A percentile compares a stretch with the other conserved stretches of the same genome.
Conservation (phyloP, 495 filamentous ascomycete species). For the Penicillium flavigenum region DNA sequence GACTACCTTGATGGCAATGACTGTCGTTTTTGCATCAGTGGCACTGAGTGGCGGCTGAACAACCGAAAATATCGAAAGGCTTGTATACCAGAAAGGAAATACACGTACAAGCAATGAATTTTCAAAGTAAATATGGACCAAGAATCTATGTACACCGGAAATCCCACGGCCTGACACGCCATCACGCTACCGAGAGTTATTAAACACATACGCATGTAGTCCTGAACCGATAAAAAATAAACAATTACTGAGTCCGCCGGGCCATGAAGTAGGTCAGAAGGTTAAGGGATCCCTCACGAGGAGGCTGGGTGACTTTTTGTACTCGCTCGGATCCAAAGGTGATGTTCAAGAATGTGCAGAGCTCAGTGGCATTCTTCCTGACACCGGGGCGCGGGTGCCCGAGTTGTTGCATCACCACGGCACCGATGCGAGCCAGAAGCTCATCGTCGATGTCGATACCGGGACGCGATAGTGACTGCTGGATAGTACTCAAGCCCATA, state of each 20-base stretch:
- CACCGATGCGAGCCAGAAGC: constrained; percentile 43
- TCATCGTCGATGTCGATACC: constrained; percentile 31
- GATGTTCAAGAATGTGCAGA: constrained; percentile 73
- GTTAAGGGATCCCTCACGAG: constrained; percentile 67
- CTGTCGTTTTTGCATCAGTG: too few species aligned
- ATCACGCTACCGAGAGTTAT: constrained; percentile 6
- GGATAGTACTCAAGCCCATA: constrained; percentile 50
- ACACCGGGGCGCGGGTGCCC: constrained; percentile 74
- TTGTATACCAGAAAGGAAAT: background rate
- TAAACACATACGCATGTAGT: background rate
- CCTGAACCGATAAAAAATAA: background rate
- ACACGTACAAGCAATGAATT: background rate
- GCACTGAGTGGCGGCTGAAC: too few species aligned
- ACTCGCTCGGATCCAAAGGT: constrained; percentile 59
- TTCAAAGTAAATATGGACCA: background rate
- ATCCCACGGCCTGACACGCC: constrained; percentile 4
- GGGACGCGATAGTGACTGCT: constrained; percentile 20
- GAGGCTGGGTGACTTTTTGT: constrained; percentile 61
- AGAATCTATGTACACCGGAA: constrained; percentile 10
- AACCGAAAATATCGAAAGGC: background rate
- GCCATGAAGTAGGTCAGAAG: constrained; percentile 83
- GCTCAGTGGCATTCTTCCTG: constrained; percentile 70
- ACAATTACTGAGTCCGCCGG: constrained; percentile 39
- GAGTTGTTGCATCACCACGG: constrained; percentile 60
- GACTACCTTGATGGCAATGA: too few species aligned